phyloP scores from a whole-genome alignment of 129 eudicot genomes.

The Heracleum sosnowskyi region DNA sequence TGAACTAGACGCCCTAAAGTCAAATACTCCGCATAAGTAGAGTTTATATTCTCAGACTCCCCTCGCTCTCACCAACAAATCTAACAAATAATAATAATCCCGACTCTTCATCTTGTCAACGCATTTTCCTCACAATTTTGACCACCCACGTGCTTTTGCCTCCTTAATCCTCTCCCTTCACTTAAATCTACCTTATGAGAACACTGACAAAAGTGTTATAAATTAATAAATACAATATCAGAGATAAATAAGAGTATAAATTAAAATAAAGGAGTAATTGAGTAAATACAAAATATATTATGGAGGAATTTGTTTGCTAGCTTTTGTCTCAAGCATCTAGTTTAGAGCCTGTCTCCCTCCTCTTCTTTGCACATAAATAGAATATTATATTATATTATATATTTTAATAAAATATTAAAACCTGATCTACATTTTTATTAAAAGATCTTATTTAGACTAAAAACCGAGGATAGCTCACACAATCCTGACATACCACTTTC shows the following conservation, averaged over 20 bases:
- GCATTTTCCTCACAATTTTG: background rate
- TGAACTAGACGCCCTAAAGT: background rate
- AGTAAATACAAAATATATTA: background rate
- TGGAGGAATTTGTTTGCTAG: conserved; percentile 17
- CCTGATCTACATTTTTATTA: background rate
- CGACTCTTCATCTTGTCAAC: background rate
- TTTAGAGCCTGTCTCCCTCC: conserved; percentile 29
- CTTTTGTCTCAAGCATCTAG: conserved; percentile 45
- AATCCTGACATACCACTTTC: conserved; percentile 4
- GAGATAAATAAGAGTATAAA: background rate
- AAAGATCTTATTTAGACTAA: background rate
- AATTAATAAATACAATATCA: background rate
- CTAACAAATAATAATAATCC: background rate
- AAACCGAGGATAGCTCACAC: background rate
- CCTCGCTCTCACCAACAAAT: background rate
- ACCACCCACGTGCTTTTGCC: background rate
- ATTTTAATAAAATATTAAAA: too few relatives aligned
- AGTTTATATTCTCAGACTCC: background rate
- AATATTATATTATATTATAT: too few relatives aligned
- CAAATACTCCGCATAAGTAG: background rate
- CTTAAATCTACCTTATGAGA: background rate
- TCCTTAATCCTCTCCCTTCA: background rate
- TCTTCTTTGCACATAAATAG: background rate
- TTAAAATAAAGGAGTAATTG: background rate
- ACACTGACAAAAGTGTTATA: background rate